phyloP scores from a whole-genome alignment of 805 yeast genomes.

The Saturnispora mendoncae region DNA sequence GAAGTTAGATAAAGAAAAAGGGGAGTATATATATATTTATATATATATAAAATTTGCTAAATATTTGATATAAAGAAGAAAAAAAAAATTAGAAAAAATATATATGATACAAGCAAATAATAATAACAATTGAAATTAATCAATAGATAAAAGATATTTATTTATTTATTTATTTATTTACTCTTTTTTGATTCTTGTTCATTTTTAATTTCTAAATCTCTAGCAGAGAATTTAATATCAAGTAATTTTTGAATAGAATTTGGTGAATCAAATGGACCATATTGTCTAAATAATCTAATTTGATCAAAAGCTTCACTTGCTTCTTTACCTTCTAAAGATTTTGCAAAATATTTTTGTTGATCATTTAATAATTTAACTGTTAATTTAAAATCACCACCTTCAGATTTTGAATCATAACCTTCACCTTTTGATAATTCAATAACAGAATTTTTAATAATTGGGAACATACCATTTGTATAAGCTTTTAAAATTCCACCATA shows the following conservation, averaged over 20 bases:
- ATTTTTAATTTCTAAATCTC: slow-evolving; percentile 21
- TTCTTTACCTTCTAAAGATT: slow-evolving; percentile 27
- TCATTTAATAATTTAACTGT: slow-evolving; percentile 25
- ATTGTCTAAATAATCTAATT: slow-evolving; percentile 58
- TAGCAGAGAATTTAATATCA: slow-evolving; percentile 31
- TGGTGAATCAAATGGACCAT: slow-evolving; percentile 48
- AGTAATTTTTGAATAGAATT: slow-evolving; percentile 34
- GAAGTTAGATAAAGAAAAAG: slow-evolving; percentile 8
- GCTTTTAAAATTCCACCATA: slow-evolving; percentile 75
- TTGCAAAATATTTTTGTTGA: slow-evolving; percentile 14
- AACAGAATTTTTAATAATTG: slow-evolving; percentile 49
- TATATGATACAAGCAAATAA: too few species aligned
- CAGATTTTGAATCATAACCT: slow-evolving; percentile 45
- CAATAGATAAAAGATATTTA: too few species aligned
- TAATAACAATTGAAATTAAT: too few species aligned
- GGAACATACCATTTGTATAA: slow-evolving; percentile 61
- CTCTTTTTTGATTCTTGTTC: slow-evolving; percentile 3
- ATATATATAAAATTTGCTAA: neutral
- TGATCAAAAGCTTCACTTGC: slow-evolving; percentile 30
- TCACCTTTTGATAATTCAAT: slow-evolving; percentile 64
- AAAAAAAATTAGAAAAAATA: neutral
- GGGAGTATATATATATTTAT: neutral
- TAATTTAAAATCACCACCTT: slow-evolving; percentile 24
- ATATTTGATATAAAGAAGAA: neutral
- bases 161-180: too few species aligned